Evolutionary conservation across 495 filamentous ascomycete genomes (phyloP), one percentile per base, ranked within the genome.

Genomic region (Apodospora peruviana): DNA sequence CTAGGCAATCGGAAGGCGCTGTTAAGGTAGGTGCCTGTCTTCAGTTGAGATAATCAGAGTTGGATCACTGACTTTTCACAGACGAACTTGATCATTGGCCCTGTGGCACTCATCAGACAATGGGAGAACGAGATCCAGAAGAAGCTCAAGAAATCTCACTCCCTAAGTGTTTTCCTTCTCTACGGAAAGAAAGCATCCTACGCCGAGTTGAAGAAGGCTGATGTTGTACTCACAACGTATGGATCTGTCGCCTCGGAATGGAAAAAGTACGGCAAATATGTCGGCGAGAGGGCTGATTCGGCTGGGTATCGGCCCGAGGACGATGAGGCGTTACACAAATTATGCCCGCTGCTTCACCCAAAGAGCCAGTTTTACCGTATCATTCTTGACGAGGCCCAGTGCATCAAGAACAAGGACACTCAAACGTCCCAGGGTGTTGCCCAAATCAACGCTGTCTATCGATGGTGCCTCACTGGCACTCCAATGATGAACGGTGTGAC

Each of bases 381-480:
- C 44, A 87, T 98, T 48, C 76, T 96, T 21, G 90, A 96, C 54
- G 93, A 98, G 68, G 91, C 93, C 1, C 93, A 98, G 53, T 88
- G 80, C 58, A 90, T 96, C 74, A 96, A 96, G 69, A 96, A 96
- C 56, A 83, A 79, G 49, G 73, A 67, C 21, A 86, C 90, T 1
- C 81, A 86, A 50, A 67, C 76, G 12, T 79, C 86, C 0, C 68
- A 71, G 44, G 91, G 80, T 5, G 82, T 79, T 21, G 79, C 68
- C 56, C 56, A 68, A 5, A 73, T 96, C 7, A 65, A 80, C 40
- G 68, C 87, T 14, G 78, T 69, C 23, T 81, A 86, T 55, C 73
- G 93, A 16, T 86, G 90, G 67, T 95, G 88, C 58, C 81, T 98
- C 66, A 94, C 87, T 10, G 93, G 93, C 5, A 96, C 90, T 0